These are phyloP conservation scores for Cyclotella cryptica DNA, from an alignment of 108 stramenopile species.

Conservation along the genomic window DNA sequence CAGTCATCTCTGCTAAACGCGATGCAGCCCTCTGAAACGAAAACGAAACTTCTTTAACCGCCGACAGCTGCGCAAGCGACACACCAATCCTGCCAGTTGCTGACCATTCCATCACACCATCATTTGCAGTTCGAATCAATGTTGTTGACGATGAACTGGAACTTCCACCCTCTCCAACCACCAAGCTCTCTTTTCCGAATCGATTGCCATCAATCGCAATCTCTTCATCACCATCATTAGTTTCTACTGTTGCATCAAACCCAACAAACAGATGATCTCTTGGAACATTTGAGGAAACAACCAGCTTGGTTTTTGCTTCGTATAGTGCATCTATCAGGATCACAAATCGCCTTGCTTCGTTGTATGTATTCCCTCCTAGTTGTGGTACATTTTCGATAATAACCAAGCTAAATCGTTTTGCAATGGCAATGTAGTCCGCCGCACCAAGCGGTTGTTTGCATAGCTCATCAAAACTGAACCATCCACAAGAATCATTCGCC, in stretches of 20 bases:
- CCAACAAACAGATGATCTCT: constrained; percentile 50
- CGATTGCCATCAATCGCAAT: constrained; percentile 22
- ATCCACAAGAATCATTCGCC: constrained; percentile 33
- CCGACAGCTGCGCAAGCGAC: constrained; percentile 53
- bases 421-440: constrained; percentile 15
- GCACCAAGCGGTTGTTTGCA: constrained; percentile 48
- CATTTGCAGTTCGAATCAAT: constrained; percentile 24
- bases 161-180: constrained; percentile 54
- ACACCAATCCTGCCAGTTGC: constrained; percentile 58
- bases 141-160: constrained; percentile 57
- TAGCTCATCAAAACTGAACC: constrained; percentile 40
- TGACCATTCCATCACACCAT: constrained; percentile 53
- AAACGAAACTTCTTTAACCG: constrained; percentile 54
- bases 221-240: constrained; percentile 60
- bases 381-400: too few relatives aligned
- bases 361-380: too few relatives aligned
- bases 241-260: constrained; percentile 46
- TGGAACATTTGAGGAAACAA: constrained; percentile 41
- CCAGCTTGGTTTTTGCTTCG: constrained; percentile 48
- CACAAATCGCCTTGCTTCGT: too few relatives aligned
- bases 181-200: constrained; percentile 21
- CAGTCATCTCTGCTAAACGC: constrained; percentile 47
- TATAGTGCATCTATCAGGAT: constrained; percentile 68
- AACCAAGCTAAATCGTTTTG: too few relatives aligned
- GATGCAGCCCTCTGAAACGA: constrained; percentile 55